Evolutionary conservation across 176 grass and related monocot genomes (phyloP).

Genomic region (Dendrocalamus sinicus): DNA sequence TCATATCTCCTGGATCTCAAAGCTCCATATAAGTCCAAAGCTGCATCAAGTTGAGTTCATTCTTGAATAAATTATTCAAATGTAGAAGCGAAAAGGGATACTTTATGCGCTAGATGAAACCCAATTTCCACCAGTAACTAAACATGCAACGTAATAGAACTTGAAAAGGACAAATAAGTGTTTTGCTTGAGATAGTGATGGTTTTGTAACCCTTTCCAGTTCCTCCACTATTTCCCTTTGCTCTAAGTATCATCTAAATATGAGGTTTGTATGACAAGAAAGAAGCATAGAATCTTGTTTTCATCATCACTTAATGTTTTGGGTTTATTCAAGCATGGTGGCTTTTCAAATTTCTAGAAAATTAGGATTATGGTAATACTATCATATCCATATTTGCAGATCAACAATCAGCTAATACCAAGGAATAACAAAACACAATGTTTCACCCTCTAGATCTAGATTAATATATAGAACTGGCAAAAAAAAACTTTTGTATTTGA

Average conservation of each 20-base stretch:
- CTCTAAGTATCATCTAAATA: background rate
- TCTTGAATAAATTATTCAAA: slow-evolving; percentile 33
- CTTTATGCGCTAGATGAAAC: background rate
- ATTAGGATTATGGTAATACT: background rate
- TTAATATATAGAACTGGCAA: too few species aligned
- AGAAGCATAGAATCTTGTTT: background rate
- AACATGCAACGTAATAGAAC: background rate
- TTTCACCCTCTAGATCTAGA: too few species aligned
- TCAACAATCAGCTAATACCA: too few species aligned
- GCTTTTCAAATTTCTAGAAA: too few species aligned
- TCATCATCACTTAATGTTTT: background rate
- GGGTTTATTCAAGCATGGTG: background rate
- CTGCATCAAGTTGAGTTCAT: slow-evolving; percentile 47
- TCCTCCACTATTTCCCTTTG: background rate
- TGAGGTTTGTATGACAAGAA: background rate
- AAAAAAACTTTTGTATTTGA: too few species aligned
- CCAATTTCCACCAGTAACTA: background rate
- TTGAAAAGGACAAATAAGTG: background rate
- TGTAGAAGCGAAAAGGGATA: background rate
- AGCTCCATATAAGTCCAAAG: slow-evolving; percentile 94
- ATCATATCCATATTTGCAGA: background rate
- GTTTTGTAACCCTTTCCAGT: background rate
- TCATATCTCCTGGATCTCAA: slow-evolving; percentile 92
- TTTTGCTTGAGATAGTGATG: background rate
- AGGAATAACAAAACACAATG: too few species aligned